Evolutionary conservation across 2,329 filamentous ascomycete species (phyloP), one percentile per base, ranked within the genome.

Genomic region (Erysiphe pulchra): DNA sequence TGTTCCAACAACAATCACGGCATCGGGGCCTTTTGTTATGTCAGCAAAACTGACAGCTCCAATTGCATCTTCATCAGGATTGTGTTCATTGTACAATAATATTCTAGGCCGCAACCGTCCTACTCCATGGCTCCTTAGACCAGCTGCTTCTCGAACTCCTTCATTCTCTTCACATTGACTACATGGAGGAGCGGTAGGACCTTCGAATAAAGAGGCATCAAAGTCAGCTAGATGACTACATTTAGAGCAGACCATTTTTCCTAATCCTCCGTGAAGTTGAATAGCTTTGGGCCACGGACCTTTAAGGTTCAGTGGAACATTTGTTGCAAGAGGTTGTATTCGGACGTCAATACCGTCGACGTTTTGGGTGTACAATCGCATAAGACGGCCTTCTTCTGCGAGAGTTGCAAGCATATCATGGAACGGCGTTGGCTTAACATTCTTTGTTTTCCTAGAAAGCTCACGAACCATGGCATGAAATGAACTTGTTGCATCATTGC

Each of bases 401-500:
- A 98, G 68, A 3, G 85, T 87, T 42, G 90, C 90, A 39, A 98
- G 70, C 61, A 98, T 71, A 58, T 94, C 82, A 65, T 98, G 90
- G 58, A 98, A 98, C 2, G 75, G 68, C 1, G 90, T 94, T 12
- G 90, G 85, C 51, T 77, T 64, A 46, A 87, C 86, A 44, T 70
- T 69, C 53, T 77, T 75, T 18, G 83, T 83, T 64, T 86, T 71
- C 47, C 78, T 69, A 40, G 84, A 84, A 55, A 98, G 71, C 55
- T 82, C 78, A 57, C 86, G 80, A 53, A 98, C 84, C 87, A 98
- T 95, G 58, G 80, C 77, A 61, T 98, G 90, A 60, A 98, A 98
- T 11, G 80, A 83, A 20, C 80, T 77, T 0, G 87, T 95, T 12
- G 86, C 82, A 18, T 73, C 70, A 59, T 92, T 79, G 65, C 93